Base-by-base conservation (phyloP, 1,284 basidiomycete species). In the Naganishia cerealis region DNA sequence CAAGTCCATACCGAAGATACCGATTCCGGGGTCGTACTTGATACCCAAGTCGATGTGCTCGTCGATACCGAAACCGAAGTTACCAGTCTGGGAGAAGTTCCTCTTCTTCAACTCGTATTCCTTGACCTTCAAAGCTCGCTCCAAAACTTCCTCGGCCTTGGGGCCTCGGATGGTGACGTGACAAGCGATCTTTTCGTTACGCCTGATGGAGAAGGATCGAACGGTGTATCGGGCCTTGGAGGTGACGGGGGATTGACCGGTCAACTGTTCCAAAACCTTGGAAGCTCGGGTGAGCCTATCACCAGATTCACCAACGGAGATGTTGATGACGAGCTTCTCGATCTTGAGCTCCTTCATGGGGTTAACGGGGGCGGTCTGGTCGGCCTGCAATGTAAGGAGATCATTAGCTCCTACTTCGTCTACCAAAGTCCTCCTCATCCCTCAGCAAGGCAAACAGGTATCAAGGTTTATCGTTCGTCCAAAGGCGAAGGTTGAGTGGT, bases 271-370 rank as follows among this genome's bases (percentile, higher is more conserved):
- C 78, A 99, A 86, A 75, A 99, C 95, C 85, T 99, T 99, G 82
- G 95, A 94, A 71, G 95, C 95, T 85, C 96, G 91, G 75, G 96
- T 99, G 77, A 99, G 86, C 82, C 95, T 88, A 88, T 99, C 95
- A 85, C 95, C 95, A 77, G 94, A 97, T 86, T 98, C 95, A 82
- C 96, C 95, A 78, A 99, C 96, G 77, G 94, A 98, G 84, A 99
- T 99, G 89, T 99, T 99, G 87, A 99, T 94, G 85, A 98, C 94
- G 81, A 99, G 90, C 87, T 99, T 98, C 85, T 97, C 94, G 81
- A 98, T 94, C 77, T 88, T 87, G 77, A 93, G 91, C 86, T 98
- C 94, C 86, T 89, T 90, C 92, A 94, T 94, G 80, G 88, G 87
- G 86, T 94, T 94, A 78, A 88, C 87, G 81, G 91, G 90, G 81